Conservation (phyloP, 495 filamentous ascomycete species). For the Lasiosphaeria miniovina region DNA sequence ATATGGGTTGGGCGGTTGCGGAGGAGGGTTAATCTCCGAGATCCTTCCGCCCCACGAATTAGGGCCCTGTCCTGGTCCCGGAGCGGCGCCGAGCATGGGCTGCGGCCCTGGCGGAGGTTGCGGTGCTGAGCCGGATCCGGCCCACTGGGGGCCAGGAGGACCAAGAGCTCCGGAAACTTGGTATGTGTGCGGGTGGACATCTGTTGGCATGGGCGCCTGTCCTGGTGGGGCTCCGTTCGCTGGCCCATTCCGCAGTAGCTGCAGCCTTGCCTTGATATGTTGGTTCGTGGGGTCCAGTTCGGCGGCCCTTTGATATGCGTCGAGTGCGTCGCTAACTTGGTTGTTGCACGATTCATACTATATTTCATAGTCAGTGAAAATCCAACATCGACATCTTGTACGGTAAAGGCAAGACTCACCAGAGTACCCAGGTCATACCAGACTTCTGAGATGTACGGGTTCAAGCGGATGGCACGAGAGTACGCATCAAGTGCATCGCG, state of each 20-base stretch:
- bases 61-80: constrained; percentile 61
- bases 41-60: constrained; percentile 74
- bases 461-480: constrained; percentile 94
- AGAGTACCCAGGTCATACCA: constrained; percentile 98
- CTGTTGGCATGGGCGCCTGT: constrained; percentile 47
- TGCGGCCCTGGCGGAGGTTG: constrained; percentile 41
- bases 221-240: constrained; percentile 63
- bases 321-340: constrained; percentile 92
- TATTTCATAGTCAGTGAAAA: constrained; percentile 17
- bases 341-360: constrained; percentile 99
- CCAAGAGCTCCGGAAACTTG: constrained; percentile 65
- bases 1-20: constrained; percentile 71
- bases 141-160: constrained; percentile 83
- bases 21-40: constrained; percentile 72
- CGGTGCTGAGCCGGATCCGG: constrained; percentile 60
- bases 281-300: constrained; percentile 91
- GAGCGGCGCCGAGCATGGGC: constrained; percentile 48
- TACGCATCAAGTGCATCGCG: constrained; percentile 98
- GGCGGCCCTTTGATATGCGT: constrained; percentile 91
- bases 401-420: constrained; percentile 55
- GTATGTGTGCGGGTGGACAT: constrained; percentile 72
- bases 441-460: constrained; percentile 98
- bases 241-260: constrained; percentile 78
- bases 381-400: constrained; percentile 2
- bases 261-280: constrained; percentile 92